These are phyloP conservation scores for Dipteronia dyeriana DNA, from an alignment of 345 rosid genomes.

Conservation along the genomic window DNA sequence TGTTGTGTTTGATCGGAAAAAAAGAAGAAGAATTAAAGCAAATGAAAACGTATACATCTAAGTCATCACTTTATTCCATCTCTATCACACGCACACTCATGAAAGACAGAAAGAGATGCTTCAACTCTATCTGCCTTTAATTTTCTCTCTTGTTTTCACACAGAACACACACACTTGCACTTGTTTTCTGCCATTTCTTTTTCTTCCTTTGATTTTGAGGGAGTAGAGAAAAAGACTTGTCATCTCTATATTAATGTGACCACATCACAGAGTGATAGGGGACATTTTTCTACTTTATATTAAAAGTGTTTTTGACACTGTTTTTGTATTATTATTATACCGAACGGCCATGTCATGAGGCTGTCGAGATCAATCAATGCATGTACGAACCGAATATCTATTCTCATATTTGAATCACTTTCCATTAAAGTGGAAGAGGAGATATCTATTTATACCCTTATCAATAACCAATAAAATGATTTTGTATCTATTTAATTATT, in stretches of 20 bases:
- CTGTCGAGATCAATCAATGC: too few species aligned
- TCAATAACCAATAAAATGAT: not conserved
- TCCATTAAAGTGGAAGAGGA: too few species aligned
- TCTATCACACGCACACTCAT: slow-evolving; percentile 36
- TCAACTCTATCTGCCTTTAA: slow-evolving; percentile 12
- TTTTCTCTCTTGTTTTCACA: not conserved
- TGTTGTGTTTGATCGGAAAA: not conserved
- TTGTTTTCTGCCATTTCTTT: slow-evolving; percentile 3
- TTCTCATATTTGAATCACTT: too few species aligned
- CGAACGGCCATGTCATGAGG: too few species aligned
- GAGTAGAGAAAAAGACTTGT: slow-evolving; percentile 10
- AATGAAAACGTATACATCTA: slow-evolving; percentile 15
- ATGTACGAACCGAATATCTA: too few species aligned
- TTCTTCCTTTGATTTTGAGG: slow-evolving; percentile 1
- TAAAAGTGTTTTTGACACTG: too few species aligned
- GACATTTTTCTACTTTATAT: not conserved
- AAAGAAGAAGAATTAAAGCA: slow-evolving; percentile 15
- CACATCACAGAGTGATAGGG: slow-evolving; percentile 11
- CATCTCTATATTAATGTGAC: slow-evolving; percentile 9
- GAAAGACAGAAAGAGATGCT: slow-evolving; percentile 3
- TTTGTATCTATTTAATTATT: too few species aligned
- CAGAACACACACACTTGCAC: not conserved
- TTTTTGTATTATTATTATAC: too few species aligned
- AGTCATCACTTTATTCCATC: slow-evolving; percentile 38
- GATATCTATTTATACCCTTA: too few species aligned